These are phyloP conservation scores for Cladophialophora immunda DNA, from an alignment of 2,329 filamentous ascomycete genomes.

Conservation along the genomic window DNA sequence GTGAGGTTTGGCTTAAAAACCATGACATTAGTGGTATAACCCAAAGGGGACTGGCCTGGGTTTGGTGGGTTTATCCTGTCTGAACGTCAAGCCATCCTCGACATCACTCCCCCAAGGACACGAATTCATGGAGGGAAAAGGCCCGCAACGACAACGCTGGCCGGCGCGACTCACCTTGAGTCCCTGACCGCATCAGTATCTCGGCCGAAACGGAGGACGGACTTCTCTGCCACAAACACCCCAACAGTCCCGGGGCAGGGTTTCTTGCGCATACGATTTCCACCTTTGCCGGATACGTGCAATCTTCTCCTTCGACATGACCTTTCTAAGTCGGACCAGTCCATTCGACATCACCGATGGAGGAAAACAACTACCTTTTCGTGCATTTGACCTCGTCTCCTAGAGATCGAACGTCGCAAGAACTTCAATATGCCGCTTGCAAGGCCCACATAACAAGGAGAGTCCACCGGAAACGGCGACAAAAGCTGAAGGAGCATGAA, in stretches of 20 bases:
- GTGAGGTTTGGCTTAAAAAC: not conserved
- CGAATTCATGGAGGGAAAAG: not conserved
- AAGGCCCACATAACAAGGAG: conserved; percentile 5
- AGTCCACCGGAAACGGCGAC: conserved; percentile 4
- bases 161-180: no score
- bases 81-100: not conserved
- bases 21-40: conserved; percentile 11
- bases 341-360: not conserved
- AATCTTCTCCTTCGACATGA: not conserved
- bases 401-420: not conserved
- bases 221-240: not conserved
- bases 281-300: not conserved
- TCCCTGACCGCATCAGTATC: not conserved
- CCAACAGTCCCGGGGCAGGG: not conserved
- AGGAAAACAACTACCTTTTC: not conserved
- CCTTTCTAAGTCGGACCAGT: not conserved
- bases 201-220: not conserved
- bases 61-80: no score
- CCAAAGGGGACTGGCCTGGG: conserved; percentile 2
- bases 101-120: not conserved
- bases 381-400: not conserved
- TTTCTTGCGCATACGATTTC: not conserved
- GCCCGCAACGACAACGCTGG: not conserved
- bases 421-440: conserved; percentile 8
- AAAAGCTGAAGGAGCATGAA: not conserved